Base-by-base conservation (phyloP, 2,329 filamentous ascomycete species). In the Aspergillus intermedius region DNA sequence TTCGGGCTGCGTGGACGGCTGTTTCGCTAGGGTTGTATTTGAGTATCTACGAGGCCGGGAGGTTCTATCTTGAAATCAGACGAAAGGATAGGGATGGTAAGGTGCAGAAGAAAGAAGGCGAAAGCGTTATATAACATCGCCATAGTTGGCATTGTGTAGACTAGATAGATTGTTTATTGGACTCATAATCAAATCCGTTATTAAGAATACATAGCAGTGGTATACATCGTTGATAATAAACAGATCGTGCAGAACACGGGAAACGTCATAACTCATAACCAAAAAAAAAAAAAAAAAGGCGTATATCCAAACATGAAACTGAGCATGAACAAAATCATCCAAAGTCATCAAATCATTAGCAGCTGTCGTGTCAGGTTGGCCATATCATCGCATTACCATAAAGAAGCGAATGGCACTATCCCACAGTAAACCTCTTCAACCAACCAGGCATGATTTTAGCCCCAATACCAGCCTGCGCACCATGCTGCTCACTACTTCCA, bases 21-120 rank as follows among this genome's bases (percentile, higher is more conserved):
- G 55, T 94, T 4, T 88, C 89, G 0, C 86, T 86, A 63, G 89
- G 89, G 3, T 70, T 95, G 48, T 95, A 95, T 74, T 71, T 95
- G 39, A 88, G 88, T 21, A 85, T 87, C 40, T 95, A 95, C 69
- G 90, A 95, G 67, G 84, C 83, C 54, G 85, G 87, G 8, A 83
- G 88, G 61, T 73, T 80, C 35, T 88, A 81, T 75, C 52, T 74
- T 19, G 69, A 72, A 56, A 64, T 63, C 44, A 56, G 61, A 39
- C 57, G 64, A 45, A 56, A 49, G 47, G 49, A 51, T 34, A 49
- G 50, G 43, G 57, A 60, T 22, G 22, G 22, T 25, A 13, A 22
- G 15, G 19, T 15, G 8, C 42, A 39, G 7, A 21, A 9, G 4
- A 4, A 48, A 23, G 48, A 54, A 15, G 46, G 45, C 1, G 45